These are phyloP conservation scores for Boletus sensibilis DNA, from an alignment of 768 basidiomycete genomes.

Conservation along the genomic window DNA sequence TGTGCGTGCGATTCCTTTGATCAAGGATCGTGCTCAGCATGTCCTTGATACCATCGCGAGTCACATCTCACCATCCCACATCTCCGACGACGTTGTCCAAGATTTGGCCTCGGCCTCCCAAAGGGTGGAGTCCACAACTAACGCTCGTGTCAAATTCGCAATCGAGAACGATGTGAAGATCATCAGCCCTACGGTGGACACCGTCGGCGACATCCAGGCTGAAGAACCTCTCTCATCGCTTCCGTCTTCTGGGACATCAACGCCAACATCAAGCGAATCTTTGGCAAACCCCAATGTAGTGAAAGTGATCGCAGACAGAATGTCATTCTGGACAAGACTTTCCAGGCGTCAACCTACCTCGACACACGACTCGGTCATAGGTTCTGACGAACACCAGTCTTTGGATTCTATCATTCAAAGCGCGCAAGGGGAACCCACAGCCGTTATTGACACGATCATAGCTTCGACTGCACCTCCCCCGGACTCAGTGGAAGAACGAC, in stretches of 20 bases:
- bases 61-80: constrained; percentile 50
- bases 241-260: constrained; percentile 52
- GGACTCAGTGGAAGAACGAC: constrained; percentile 58
- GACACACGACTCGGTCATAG: constrained; percentile 9
- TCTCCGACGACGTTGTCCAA: constrained; percentile 29
- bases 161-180: constrained; percentile 46
- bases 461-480: constrained; percentile 63
- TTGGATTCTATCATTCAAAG: constrained; percentile 44
- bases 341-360: constrained; percentile 44
- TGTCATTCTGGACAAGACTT: constrained; percentile 74
- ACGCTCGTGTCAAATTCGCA: constrained; percentile 54
- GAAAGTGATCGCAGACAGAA: constrained; percentile 58
- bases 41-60: constrained; percentile 52
- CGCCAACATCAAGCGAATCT: constrained; percentile 48
- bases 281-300: constrained; percentile 51
- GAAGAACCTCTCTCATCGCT: constrained; percentile 15
- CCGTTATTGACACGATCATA: constrained; percentile 57
- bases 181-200: constrained; percentile 36
- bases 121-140: constrained; percentile 9
- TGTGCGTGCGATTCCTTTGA: constrained; percentile 70
- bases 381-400: constrained; percentile 22
- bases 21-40: constrained; percentile 57
- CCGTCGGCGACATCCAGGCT: background rate
- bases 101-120: constrained; percentile 18
- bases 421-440: constrained; percentile 46